Percentiles rank a stretch among this genome's conserved stretches.
Conservation (phyloP, 176 grass and related monocot genomes). For the Musa beccarii region DNA sequence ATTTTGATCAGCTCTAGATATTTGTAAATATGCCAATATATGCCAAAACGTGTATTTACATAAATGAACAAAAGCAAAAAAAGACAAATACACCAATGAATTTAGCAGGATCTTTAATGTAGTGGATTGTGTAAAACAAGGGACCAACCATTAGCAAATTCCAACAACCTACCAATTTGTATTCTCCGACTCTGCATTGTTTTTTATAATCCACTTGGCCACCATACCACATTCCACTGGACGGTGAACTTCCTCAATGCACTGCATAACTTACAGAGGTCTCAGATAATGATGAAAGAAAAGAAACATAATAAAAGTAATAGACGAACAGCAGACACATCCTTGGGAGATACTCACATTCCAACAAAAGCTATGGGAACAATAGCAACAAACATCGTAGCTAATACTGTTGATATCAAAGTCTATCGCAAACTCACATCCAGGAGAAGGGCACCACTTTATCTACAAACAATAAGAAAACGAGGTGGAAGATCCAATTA, state of each 20-base stretch:
- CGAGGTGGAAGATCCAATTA: background rate
- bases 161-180: slow-evolving; percentile 8
- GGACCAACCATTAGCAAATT: background rate
- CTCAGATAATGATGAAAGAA: background rate
- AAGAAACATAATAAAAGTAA: background rate
- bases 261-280: background rate
- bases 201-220: slow-evolving; percentile 15
- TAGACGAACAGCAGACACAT: background rate
- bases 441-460: slow-evolving; percentile 35
- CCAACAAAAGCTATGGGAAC: slow-evolving; percentile 27
- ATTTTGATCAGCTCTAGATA: background rate
- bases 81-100: background rate
- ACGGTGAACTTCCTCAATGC: slow-evolving; percentile 48
- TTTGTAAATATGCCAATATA: background rate
- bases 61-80: background rate
- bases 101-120: background rate
- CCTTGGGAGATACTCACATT: background rate
- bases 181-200: slow-evolving; percentile 16
- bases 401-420: background rate
- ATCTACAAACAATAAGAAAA: background rate
- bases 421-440: slow-evolving; percentile 27
- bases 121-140: background rate
- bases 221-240: slow-evolving; percentile 32
- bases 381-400: slow-evolving; percentile 30
- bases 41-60: background rate